Evolutionary conservation across 2,329 filamentous ascomycete species (phyloP).

Genomic region (Rhytidhysteron rufulum): DNA sequence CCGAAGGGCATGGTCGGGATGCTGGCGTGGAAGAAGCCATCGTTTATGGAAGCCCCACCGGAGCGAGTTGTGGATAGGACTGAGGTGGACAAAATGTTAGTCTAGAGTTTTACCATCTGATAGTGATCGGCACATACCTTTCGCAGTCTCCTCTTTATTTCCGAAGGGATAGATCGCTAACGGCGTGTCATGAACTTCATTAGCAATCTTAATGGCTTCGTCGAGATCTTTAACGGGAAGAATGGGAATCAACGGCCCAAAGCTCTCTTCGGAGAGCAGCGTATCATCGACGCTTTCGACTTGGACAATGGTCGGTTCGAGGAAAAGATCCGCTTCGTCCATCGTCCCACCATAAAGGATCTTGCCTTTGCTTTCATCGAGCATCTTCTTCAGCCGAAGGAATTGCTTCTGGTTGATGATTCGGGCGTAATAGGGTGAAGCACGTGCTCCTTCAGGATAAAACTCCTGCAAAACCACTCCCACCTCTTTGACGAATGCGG

Average conservation of each 20-base stretch:
- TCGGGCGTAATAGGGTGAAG: conserved; percentile 72
- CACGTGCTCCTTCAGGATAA: conserved; percentile 76
- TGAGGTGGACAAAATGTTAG: conserved; percentile 4
- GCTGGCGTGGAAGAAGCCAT: conserved; percentile 65
- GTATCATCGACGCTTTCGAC: conserved; percentile 72
- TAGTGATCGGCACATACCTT: conserved; percentile 47
- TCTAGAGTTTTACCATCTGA: background rate
- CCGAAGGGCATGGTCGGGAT: conserved; percentile 75
- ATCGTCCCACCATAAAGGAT: conserved; percentile 82
- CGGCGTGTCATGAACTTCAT: conserved; percentile 77
- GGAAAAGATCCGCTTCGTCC: conserved; percentile 76
- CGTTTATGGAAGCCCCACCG: conserved; percentile 50
- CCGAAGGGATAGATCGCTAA: conserved; percentile 84
- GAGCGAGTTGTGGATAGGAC: conserved; percentile 47
- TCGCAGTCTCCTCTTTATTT: conserved; percentile 70
- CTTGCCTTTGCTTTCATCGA: conserved; percentile 78
- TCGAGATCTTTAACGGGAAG: conserved; percentile 76
- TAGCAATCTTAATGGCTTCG: conserved; percentile 77
- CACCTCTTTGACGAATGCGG: conserved; percentile 70
- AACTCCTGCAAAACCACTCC: conserved; percentile 69
- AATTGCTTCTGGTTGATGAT: conserved; percentile 81
- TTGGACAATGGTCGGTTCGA: conserved; percentile 89
- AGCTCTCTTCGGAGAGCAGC: conserved; percentile 79
- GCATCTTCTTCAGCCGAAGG: conserved; percentile 79
- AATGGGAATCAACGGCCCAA: conserved; percentile 87